Conservation (phyloP, 2,329 filamentous ascomycete genomes). For the Aspergillus transmontanensis region DNA sequence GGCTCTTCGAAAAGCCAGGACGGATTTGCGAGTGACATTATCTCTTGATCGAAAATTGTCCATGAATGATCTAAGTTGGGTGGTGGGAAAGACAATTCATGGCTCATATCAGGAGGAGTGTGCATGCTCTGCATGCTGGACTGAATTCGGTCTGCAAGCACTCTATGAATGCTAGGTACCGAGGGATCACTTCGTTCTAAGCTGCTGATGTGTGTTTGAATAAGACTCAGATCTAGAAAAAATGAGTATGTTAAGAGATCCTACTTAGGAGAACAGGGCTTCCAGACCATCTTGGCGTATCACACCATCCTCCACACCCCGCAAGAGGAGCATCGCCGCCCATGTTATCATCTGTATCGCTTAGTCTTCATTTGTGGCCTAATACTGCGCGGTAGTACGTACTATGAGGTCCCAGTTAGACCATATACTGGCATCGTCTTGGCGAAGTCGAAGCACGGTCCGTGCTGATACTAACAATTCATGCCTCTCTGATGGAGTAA, state of each 20-base stretch:
- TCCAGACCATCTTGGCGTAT: conserved; percentile 31
- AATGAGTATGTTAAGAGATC: neutral
- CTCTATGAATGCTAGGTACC: conserved; percentile 27
- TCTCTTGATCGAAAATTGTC: conserved; percentile 36
- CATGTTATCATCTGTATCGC: conserved; percentile 32
- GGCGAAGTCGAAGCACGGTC: conserved; percentile 29
- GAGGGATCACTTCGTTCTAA: conserved; percentile 25
- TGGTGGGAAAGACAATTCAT: conserved; percentile 21
- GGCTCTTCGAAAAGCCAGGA: conserved; percentile 29
- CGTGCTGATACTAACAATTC: conserved; percentile 33
- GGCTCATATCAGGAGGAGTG: conserved; percentile 28
- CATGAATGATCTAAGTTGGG: conserved; percentile 28
- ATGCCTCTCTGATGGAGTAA: conserved; percentile 28
- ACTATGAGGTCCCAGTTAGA: conserved; percentile 37
- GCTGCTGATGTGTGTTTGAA: conserved; percentile 29
- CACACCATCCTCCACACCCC: conserved; percentile 32
- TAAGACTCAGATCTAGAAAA: conserved; percentile 25
- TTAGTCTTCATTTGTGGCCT: neutral
- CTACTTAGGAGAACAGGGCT: neutral
- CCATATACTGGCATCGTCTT: conserved; percentile 35
- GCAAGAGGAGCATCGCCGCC: conserved; percentile 30
- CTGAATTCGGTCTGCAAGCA: conserved; percentile 29
- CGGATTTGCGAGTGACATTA: conserved; percentile 31
- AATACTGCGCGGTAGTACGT: neutral
- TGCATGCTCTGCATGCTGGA: conserved; percentile 33